phyloP scores from a whole-genome alignment of 345 rosid genomes.

The Eucalyptus decipiens region DNA sequence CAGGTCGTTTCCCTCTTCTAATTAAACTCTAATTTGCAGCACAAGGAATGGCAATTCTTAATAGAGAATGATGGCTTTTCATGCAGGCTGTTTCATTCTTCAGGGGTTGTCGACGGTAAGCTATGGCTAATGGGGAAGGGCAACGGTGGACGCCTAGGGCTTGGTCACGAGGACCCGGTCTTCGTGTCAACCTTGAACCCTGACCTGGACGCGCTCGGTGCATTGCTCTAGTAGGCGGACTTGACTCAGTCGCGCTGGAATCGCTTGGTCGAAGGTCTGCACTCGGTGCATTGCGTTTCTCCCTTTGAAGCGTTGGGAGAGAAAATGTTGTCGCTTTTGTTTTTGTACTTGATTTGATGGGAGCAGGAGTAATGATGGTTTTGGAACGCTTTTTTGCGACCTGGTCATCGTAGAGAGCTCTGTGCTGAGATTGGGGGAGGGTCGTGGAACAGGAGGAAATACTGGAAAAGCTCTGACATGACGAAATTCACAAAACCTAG shows the following conservation, averaged over 20 bases:
- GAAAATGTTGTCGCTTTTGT: background rate
- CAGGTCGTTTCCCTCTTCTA: background rate
- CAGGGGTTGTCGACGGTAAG: slow-evolving; percentile 41
- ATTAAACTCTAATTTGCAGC: background rate
- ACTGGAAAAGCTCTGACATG: background rate
- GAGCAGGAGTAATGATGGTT: slow-evolving; percentile 88
- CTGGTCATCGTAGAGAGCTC: slow-evolving; percentile 69
- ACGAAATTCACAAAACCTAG: background rate
- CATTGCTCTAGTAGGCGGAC: slow-evolving; percentile 70
- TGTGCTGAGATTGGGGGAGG: slow-evolving; percentile 61
- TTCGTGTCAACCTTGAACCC: too few relatives aligned
- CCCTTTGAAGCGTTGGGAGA: background rate
- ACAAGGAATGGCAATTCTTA: background rate
- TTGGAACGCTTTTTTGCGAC: slow-evolving; percentile 86
- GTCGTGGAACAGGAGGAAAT: slow-evolving; percentile 32
- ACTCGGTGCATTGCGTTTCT: slow-evolving; percentile 43
- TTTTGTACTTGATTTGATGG: background rate
- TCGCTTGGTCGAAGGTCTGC: slow-evolving; percentile 40
- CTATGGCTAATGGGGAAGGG: slow-evolving; percentile 90
- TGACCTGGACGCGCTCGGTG: slow-evolving; percentile 31
- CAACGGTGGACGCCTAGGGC: slow-evolving; percentile 77
- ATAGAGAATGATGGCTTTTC: slow-evolving; percentile 44
- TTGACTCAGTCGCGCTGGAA: slow-evolving; percentile 65
- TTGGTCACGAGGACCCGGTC: slow-evolving; percentile 72
- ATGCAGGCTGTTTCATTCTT: slow-evolving; percentile 77